Evolutionary conservation across 78 protist species (phyloP).

Genomic region (Chrysochromulina parva): DNA sequence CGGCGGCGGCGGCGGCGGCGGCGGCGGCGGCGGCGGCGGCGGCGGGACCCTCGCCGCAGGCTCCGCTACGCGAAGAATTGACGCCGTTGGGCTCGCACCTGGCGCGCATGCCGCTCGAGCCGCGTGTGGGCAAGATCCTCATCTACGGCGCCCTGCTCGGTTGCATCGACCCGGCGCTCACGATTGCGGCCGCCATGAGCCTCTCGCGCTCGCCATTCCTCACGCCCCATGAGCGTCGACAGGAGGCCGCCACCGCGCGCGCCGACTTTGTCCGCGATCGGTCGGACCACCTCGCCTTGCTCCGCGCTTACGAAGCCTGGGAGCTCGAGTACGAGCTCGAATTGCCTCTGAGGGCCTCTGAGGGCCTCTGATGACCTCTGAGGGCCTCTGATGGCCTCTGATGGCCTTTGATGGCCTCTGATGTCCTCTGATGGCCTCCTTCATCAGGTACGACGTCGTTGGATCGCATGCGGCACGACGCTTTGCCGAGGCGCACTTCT

Average conservation of each 20-base stretch:
- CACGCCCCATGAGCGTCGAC: conserved; percentile 57
- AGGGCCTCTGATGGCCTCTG: background rate
- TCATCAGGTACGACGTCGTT: too few relatives aligned
- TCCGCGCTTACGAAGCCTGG: conserved; percentile 69
- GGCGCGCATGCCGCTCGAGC: conserved; percentile 85
- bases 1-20: too few relatives aligned
- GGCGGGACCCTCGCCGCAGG: too few relatives aligned
- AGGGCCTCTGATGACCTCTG: background rate
- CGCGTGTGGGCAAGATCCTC: conserved; percentile 80
- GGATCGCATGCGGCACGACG: background rate
- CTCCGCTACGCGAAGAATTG: background rate
- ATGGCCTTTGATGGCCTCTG: background rate
- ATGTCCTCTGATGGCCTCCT: background rate
- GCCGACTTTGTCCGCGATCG: conserved; percentile 2
- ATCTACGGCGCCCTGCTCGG: conserved; percentile 43
- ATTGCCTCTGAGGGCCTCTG: background rate
- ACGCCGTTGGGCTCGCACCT: conserved; percentile 81
- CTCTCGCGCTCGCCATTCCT: conserved; percentile 66
- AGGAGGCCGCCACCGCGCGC: conserved; percentile 53
- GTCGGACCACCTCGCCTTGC: conserved; percentile 71
- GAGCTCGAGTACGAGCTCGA: background rate
- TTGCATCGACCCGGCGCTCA: conserved; percentile 81
- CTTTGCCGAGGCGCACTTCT: background rate
- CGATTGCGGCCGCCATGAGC: conserved; percentile 79
- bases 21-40: too few relatives aligned